A percentile compares a stretch with the other conserved stretches of the same genome.
These are phyloP conservation scores for Bacterosira constricta DNA, from an alignment of 108 stramenopile species.

Conservation along the genomic window DNA sequence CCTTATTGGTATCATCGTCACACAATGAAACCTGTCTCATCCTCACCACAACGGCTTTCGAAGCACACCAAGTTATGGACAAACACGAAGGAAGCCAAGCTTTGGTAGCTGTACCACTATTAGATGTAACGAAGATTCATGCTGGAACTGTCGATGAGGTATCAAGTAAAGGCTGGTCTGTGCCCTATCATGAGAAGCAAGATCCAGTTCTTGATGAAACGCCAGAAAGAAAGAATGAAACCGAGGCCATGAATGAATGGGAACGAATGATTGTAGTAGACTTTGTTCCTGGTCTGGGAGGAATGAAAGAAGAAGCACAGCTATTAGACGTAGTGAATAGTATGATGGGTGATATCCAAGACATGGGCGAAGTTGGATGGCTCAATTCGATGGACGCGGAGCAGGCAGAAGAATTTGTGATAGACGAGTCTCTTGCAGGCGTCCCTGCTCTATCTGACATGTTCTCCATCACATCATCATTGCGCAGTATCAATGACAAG, in stretches of 20 bases:
- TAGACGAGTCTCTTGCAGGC: conserved; percentile 12
- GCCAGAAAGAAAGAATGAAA: conserved; percentile 15
- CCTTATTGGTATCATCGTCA: conserved; percentile 16
- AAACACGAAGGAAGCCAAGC: not conserved
- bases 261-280: conserved; percentile 43
- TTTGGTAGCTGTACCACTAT: conserved; percentile 24
- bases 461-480: conserved; percentile 40
- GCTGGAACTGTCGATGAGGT: conserved; percentile 47
- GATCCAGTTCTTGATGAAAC: not conserved
- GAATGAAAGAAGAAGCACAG: conserved; percentile 43
- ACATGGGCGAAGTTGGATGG: conserved; percentile 51
- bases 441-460: conserved; percentile 40
- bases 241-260: conserved; percentile 36
- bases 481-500: not conserved
- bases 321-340: conserved; percentile 35
- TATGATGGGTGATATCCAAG: conserved; percentile 51
- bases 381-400: not conserved
- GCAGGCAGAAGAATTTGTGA: conserved; percentile 3
- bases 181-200: conserved; percentile 16
- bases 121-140: conserved; percentile 43
- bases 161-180: conserved; percentile 39
- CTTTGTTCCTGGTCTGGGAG: conserved; percentile 42
- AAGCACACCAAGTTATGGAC: not conserved
- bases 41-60: conserved; percentile 13
- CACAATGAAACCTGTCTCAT: conserved; percentile 33